Percentiles rank a stretch among this genome's conserved stretches.
These are phyloP conservation scores for Antarctomyces pellizariae DNA, from an alignment of 495 filamentous ascomycete species.

Conservation along the genomic window DNA sequence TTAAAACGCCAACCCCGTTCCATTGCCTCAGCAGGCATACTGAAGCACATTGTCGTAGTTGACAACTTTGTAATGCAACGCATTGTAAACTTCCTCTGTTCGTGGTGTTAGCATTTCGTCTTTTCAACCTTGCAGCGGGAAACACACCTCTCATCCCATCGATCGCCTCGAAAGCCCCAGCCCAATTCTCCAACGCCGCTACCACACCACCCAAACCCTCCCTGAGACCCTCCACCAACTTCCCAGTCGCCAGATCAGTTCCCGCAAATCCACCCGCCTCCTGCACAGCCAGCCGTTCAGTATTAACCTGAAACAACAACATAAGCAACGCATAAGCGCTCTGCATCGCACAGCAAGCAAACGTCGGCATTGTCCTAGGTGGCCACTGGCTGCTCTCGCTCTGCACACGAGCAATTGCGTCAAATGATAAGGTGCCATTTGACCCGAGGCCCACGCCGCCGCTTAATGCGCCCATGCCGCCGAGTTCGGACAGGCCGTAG, in stretches of 20 bases:
- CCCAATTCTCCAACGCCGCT: slow-evolving; percentile 28
- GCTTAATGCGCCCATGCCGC: no score
- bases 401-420: no score
- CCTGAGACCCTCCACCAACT: slow-evolving; percentile 27
- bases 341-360: slow-evolving; percentile 39
- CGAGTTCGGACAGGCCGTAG: no score
- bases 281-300: slow-evolving; percentile 24
- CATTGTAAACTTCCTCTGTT: no score
- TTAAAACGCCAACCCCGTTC: no score
- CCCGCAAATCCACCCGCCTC: slow-evolving; percentile 24
- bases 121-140: no score
- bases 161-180: slow-evolving; percentile 32
- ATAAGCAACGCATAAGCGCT: slow-evolving; percentile 37
- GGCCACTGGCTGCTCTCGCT: slow-evolving; percentile 3
- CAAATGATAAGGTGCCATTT: no score
- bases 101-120: no score
- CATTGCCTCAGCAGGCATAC: no score
- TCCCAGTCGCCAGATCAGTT: slow-evolving; percentile 17
- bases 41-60: no score
- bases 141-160: slow-evolving; percentile 35
- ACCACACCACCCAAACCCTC: slow-evolving; percentile 27
- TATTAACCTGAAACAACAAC: slow-evolving; percentile 12
- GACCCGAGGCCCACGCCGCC: no score
- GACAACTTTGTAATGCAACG: no score
- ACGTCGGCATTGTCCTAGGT: slow-evolving; percentile 34